A percentile compares a stretch with the other conserved stretches of the same genome.
These are phyloP conservation scores for Pulicaria dysenterica DNA, from an alignment of 129 eudicot species.

Conservation along the genomic window DNA sequence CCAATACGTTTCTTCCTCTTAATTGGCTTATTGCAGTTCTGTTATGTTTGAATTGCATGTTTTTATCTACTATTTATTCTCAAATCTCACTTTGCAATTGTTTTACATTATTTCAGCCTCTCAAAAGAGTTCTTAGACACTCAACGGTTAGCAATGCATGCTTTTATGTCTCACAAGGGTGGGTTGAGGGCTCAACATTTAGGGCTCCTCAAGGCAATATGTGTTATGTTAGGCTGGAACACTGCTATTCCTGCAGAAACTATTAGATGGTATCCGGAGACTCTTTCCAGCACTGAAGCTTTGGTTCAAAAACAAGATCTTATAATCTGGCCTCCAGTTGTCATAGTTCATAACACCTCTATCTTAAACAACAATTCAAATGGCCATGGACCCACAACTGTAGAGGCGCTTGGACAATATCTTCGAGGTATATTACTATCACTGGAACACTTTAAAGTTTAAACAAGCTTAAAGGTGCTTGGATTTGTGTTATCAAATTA, in stretches of 20 bases:
- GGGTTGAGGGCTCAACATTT: constrained; percentile 68
- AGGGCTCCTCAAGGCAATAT: constrained; percentile 70
- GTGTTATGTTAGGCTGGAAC: constrained; percentile 75
- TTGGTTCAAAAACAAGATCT: constrained; percentile 64
- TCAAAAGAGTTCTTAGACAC: constrained; percentile 68
- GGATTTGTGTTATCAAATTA: background rate
- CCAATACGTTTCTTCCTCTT: background rate
- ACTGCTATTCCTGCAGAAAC: constrained; percentile 40
- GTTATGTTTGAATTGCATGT: background rate
- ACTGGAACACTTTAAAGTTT: background rate
- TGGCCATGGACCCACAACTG: constrained; percentile 37
- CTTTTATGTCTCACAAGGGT: constrained; percentile 64
- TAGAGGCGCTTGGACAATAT: constrained; percentile 52
- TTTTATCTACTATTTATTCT: constrained; percentile 1
- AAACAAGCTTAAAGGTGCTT: background rate
- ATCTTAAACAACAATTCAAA: constrained; percentile 18
- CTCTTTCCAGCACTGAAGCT: constrained; percentile 46
- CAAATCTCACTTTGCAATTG: constrained; percentile 11
- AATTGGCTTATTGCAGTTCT: no score
- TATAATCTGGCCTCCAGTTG: constrained; percentile 75
- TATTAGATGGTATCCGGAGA: constrained; percentile 44
- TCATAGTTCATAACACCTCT: constrained; percentile 51
- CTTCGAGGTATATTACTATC: constrained; percentile 51
- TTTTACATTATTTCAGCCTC: constrained; percentile 40
- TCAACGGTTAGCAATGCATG: constrained; percentile 59